A percentile compares a stretch with the other conserved stretches of the same genome.
Evolutionary conservation across 129 eudicot species (phyloP).

Genomic region (Ambrosia trifida): DNA sequence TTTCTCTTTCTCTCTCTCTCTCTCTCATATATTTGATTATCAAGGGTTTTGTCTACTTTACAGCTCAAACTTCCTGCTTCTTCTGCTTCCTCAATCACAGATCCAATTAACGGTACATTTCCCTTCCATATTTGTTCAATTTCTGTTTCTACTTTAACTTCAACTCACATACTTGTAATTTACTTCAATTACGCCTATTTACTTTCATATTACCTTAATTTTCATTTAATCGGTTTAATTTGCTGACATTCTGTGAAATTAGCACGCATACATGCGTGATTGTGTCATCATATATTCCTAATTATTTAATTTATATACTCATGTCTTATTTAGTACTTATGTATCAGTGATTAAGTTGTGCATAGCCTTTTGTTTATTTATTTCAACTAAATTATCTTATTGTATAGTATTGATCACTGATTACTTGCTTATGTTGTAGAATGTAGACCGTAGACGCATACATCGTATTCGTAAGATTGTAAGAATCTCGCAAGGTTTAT

Average conservation of each 20-base stretch:
- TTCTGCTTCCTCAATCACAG: constrained; percentile 24
- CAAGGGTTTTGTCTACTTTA: constrained; percentile 31
- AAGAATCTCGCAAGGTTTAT: constrained; percentile 9
- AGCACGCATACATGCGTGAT: not conserved
- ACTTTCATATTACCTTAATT: not conserved
- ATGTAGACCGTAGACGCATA: not conserved
- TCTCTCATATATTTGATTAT: constrained; percentile 25
- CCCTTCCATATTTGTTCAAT: not conserved
- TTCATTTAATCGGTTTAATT: not conserved
- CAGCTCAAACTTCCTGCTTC: constrained; percentile 40
- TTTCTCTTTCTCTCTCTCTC: constrained; percentile 32
- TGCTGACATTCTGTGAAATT: not conserved
- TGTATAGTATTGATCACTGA: constrained; percentile 9
- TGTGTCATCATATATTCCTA: not conserved
- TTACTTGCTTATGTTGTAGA: constrained; percentile 26
- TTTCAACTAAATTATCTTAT: constrained; percentile 11
- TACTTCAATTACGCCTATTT: not conserved
- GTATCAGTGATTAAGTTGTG: no score
- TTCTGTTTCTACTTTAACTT: constrained; percentile 8
- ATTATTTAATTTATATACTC: not conserved
- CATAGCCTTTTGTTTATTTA: not conserved
- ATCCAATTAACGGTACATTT: constrained; percentile 22
- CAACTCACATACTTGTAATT: constrained; percentile 5
- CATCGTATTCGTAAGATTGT: constrained; percentile 9
- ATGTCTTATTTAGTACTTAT: not conserved